Evolutionary conservation across 768 basidiomycete genomes (phyloP).

Genomic region (Lanmaoa pseudosensibilis): DNA sequence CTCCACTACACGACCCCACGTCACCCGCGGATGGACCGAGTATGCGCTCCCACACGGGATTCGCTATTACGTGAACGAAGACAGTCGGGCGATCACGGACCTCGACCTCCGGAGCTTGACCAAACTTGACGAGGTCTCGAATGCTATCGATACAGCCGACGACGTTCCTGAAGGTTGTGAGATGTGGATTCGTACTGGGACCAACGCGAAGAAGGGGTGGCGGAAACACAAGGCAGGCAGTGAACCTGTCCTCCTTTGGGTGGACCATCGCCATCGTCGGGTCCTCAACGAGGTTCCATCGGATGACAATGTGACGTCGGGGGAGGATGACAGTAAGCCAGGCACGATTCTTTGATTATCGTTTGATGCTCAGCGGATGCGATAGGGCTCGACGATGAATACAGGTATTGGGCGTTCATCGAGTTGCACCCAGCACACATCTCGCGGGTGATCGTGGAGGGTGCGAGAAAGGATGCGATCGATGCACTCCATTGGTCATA

Average conservation of each 20-base stretch:
- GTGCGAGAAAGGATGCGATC: conserved; percentile 65
- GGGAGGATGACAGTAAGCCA: conserved; percentile 44
- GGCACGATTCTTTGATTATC: not conserved
- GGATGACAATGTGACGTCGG: conserved; percentile 23
- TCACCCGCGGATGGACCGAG: conserved; percentile 66
- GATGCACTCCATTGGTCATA: conserved; percentile 81
- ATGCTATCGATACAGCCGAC: conserved; percentile 27
- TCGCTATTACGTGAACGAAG: conserved; percentile 69
- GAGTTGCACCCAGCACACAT: conserved; percentile 77
- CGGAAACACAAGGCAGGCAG: conserved; percentile 29
- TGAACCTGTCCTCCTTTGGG: conserved; percentile 52
- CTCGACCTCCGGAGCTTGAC: conserved; percentile 57
- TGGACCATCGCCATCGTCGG: conserved; percentile 61
- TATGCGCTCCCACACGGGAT: conserved; percentile 72
- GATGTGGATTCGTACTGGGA: conserved; percentile 59
- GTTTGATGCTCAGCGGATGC: not conserved
- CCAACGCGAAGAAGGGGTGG: conserved; percentile 30
- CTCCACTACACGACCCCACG: conserved; percentile 23
- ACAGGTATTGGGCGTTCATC: conserved; percentile 80
- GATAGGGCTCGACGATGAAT: conserved; percentile 71
- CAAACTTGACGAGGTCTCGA: conserved; percentile 46
- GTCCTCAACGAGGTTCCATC: conserved; percentile 48
- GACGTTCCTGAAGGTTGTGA: conserved; percentile 48
- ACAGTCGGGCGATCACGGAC: conserved; percentile 65
- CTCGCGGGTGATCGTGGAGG: conserved; percentile 46